Base-by-base conservation (phyloP, 1,139 yeast genomes). In the Hansenula lynferdii region DNA sequence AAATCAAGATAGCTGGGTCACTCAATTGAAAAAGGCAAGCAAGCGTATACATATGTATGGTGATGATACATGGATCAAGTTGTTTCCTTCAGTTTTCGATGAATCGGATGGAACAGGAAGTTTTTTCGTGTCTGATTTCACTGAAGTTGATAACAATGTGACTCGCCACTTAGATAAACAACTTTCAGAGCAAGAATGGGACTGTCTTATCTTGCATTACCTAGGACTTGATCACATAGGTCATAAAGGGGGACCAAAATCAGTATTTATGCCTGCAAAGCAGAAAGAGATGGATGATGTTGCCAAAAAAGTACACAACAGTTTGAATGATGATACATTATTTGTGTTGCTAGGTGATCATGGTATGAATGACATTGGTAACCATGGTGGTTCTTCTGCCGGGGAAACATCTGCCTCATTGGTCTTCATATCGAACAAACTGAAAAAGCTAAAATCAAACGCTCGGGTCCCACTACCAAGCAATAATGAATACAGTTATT, bases 161-260 rank as follows among this genome's bases (percentile, higher is more conserved):
- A 90, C 98, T 0, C 71, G 97, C 38, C 97, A 92, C 57, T 60
- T 92, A 28, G 78, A 75, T 35, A 47, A 56, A 4, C 85, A 84
- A 48, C 60, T 87, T 5, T 54, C 58, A 3, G 46, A 49, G 7
- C 47, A 51, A 8, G 45, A 67, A 1, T 92, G 97, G 97, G 96
- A 92, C 57, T 84, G 81, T 3, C 64, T 92, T 45, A 84, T 94
- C 36, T 64, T 94, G 37, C 98, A 94, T 57, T 94, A 92, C 54
- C 67, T 94, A 20, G 99, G 98, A 0, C 65, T 94, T 34, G 98
- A 94, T 58, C 98, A 94, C 58, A 94, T 94, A 50, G 98, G 99
- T 1, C 98, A 94, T 59, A 90, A 89, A 56, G 95, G 96, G 28
- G 99, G 98, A 0, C 94, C 98, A 0, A 54, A 66, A 5, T 86